Evolutionary conservation across 2,329 filamentous ascomycete species (phyloP), one percentile per base, ranked within the genome.

Genomic region (Pseudogymnoascus sp.): DNA sequence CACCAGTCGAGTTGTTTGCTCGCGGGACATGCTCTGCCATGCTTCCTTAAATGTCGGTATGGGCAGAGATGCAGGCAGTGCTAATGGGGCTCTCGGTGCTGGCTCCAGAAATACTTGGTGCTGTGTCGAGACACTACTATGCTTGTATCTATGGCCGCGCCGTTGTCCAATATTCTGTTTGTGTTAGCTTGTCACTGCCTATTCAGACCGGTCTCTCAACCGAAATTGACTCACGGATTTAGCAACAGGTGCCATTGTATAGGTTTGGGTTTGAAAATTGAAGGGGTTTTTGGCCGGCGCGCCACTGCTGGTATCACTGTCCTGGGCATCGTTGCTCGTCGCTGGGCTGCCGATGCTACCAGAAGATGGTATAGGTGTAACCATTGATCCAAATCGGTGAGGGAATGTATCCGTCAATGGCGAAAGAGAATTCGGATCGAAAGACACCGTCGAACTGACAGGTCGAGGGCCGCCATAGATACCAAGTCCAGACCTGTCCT

Each of bases 41-140:
- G 91, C 93, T 79, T 99, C 95, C 68, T 84, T 87, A 65, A 91
- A 80, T 0, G 93, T 99, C 0, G 95, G 95, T 38, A 97, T 89
- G 0, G 95, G 95, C 0, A 99, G 83, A 33, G 93, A 96, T 63
- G 93, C 91, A 1, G 95, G 95, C 0, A 99, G 84, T 38, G 93
- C 89, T 23, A 96, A 84, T 3, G 95, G 93, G 0, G 93, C 89
- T 62, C 93, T 85, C 4, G 86, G 89, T 0, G 92, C 88, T 6
- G 95, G 95, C 74, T 97, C 92, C 70, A 96, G 90, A 76, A 97
- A 96, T 75, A 97, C 96, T 75, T 97, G 93, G 74, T 97, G 93
- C 70, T 88, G 85, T 7, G 85, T 79, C 19, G 91, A 96, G 64
- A 99, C 89, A 74, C 91, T 96, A 74, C 90, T 96, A 78, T 97